Evolutionary conservation across 2,329 filamentous ascomycete genomes (phyloP), one percentile per base, ranked within the genome.

Genomic region (Onygenales sp.): DNA sequence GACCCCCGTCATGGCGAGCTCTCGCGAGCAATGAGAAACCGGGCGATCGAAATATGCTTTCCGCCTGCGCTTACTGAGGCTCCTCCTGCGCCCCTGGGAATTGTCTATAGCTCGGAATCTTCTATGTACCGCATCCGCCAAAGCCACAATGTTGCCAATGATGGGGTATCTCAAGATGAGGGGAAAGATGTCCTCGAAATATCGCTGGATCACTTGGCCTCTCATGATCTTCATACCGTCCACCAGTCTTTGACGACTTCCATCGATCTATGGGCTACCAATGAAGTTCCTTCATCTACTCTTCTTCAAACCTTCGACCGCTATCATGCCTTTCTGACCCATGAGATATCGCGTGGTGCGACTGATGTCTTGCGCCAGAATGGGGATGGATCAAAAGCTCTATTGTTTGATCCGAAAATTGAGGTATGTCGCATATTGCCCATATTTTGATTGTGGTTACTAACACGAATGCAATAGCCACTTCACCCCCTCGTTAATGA

Each of bases 11-110:
- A 95, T 67, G 94, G 93, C 14, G 93, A 98, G 68, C 77, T 98
- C 7, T 98, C 93, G 3, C 81, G 93, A 58, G 93, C 93, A 0
- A 98, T 98, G 93, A 80, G 94, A 54, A 98, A 98, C 70, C 83
- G 93, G 67, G 90, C 90, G 48, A 79, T 96, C 31, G 94, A 98
- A 69, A 86, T 98, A 8, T 93, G 85, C 63, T 75, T 98, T 45
- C 77, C 83, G 57, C 64, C 72, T 4, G 69, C 70, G 1, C 68
- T 72, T 36, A 35, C 59, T 7, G 57, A 51, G 10, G 58, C 11
- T 45, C 57, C 14, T 52, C 55, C 14, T 49, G 55, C 35, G 39
- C 44, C 36, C 55, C 59, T 17, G 42, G 58, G 62, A n/a, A 67
- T 69, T 17, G 62, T 63, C 21, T 72, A 72, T 60, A 67, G 64